Conservation (phyloP, 768 basidiomycete genomes). For the Trametes cingulata region DNA sequence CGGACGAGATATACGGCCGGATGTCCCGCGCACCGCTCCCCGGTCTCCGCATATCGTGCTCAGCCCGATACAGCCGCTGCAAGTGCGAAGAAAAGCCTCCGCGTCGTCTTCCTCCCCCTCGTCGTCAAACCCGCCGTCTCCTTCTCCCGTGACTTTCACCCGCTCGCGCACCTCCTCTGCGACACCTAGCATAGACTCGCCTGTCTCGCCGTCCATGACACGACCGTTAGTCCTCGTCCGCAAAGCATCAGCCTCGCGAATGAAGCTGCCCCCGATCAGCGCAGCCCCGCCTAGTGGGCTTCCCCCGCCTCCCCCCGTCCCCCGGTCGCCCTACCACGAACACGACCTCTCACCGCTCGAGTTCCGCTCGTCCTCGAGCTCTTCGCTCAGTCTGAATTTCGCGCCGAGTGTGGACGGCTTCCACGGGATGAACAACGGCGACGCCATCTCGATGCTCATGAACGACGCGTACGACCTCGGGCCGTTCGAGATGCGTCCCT, state of each 20-base stretch:
- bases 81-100: constrained; percentile 25
- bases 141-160: constrained; percentile 19
- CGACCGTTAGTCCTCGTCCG: constrained; percentile 29
- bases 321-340: constrained; percentile 15
- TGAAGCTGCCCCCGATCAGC: constrained; percentile 26
- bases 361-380: constrained; percentile 29
- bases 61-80: constrained; percentile 15
- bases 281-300: constrained; percentile 28
- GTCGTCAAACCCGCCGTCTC: constrained; percentile 18
- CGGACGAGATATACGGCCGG: constrained; percentile 4
- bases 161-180: constrained; percentile 18
- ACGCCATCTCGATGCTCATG: constrained; percentile 26
- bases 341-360: constrained; percentile 21
- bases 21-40: constrained; percentile 1
- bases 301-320: constrained; percentile 26
- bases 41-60: not conserved
- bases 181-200: constrained; percentile 13
- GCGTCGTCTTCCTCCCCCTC: constrained; percentile 21
- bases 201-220: constrained; percentile 17
- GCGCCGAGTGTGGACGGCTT: constrained; percentile 25
- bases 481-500: constrained; percentile 15
- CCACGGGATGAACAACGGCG: constrained; percentile 21
- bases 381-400: constrained; percentile 29
- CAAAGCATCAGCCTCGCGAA: constrained; percentile 29
- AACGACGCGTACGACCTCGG: constrained; percentile 18